phyloP scores from a whole-genome alignment of 176 grass and related monocot genomes.

The Eremochloa ophiuroides region DNA sequence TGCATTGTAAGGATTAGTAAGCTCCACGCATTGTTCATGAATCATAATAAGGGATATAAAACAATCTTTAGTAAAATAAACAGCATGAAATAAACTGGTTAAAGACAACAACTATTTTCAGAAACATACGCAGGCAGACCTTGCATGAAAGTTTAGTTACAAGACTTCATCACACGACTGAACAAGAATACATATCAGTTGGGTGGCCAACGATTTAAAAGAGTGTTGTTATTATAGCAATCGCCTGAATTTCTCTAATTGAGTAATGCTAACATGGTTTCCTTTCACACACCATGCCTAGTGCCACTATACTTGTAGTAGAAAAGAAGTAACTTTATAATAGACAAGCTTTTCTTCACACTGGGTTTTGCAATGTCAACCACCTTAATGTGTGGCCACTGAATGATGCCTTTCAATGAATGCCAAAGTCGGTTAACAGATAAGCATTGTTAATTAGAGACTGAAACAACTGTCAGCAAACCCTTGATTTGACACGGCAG shows the following conservation, averaged over 20 bases:
- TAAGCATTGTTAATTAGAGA: neutral
- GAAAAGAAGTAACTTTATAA: neutral
- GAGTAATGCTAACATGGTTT: neutral
- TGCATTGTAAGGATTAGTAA: neutral
- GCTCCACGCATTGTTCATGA: neutral
- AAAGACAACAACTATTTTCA: neutral
- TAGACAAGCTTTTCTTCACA: neutral
- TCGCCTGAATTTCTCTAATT: neutral
- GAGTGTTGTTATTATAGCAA: neutral
- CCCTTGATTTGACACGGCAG: neutral
- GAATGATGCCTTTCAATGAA: neutral
- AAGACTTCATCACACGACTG: neutral
- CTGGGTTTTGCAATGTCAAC: neutral
- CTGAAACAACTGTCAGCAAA: neutral
- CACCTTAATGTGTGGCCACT: neutral
- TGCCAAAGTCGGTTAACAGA: slow-evolving; percentile 7
- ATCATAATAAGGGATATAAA: neutral
- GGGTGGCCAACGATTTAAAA: neutral
- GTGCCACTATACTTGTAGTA: neutral
- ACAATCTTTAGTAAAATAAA: neutral
- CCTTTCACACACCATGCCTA: neutral
- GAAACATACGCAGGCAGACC: neutral
- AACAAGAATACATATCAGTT: neutral
- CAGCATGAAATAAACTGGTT: neutral
- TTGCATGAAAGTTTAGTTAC: neutral